Conservation (phyloP, 2,329 filamentous ascomycete genomes). For the Hypomyces perniciosus region DNA sequence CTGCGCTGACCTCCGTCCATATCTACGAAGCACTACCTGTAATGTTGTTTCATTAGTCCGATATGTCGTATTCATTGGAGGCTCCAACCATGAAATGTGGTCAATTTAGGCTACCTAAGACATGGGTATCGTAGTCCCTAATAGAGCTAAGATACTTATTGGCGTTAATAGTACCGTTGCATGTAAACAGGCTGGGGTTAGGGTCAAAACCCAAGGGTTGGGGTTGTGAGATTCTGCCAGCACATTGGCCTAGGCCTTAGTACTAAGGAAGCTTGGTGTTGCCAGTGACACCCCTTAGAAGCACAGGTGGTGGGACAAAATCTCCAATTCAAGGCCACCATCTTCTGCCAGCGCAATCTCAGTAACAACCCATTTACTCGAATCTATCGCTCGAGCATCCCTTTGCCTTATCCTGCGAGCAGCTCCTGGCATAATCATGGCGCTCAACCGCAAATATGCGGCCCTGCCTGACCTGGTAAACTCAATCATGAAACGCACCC, state of each 20-base stretch:
- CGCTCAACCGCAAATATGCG: slow-evolving; percentile 75
- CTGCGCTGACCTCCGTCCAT: too few relatives aligned
- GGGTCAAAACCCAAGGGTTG: not conserved
- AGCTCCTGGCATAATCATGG: slow-evolving; percentile 42
- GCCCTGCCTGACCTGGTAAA: slow-evolving; percentile 71
- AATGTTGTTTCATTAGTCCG: too few relatives aligned
- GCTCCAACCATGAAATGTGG: too few relatives aligned
- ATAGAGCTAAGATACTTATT: too few relatives aligned
- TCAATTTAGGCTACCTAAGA: too few relatives aligned
- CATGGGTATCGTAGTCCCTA: too few relatives aligned
- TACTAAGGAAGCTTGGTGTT: not conserved
- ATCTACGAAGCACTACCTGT: too few relatives aligned
- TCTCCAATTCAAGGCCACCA: not conserved
- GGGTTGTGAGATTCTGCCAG: not conserved
- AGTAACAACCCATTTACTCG: not conserved
- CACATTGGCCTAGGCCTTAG: too few relatives aligned
- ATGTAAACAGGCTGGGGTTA: too few relatives aligned
- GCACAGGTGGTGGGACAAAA: not conserved
- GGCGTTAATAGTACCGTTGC: too few relatives aligned
- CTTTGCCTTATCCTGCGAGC: not conserved
- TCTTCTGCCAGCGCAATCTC: not conserved
- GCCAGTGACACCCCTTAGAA: not conserved
- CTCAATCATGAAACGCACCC: slow-evolving; percentile 9
- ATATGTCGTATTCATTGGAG: too few relatives aligned
- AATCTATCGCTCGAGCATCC: not conserved